phyloP scores from a whole-genome alignment of 257 asterid species.

The Ocimum tenuiflorum region DNA sequence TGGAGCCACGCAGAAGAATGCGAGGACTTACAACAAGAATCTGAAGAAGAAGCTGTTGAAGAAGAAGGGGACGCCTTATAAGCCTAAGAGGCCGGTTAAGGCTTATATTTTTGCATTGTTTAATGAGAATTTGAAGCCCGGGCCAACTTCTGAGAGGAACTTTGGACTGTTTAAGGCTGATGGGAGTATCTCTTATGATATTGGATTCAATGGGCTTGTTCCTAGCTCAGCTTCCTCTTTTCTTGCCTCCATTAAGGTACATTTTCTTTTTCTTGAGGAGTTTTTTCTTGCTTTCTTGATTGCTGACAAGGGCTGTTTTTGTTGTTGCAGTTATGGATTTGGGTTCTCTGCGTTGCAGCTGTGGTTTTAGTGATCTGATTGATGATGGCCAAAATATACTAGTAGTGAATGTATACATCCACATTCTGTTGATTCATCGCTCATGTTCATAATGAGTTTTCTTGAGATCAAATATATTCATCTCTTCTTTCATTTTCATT shows the following conservation, averaged over 20 bases:
- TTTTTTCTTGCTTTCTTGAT: background rate
- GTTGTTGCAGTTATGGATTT: slow-evolving; percentile 13
- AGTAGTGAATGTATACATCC: background rate
- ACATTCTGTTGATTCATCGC: background rate
- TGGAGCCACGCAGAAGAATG: slow-evolving; percentile 53
- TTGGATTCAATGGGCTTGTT: slow-evolving; percentile 65
- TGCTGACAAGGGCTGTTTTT: background rate
- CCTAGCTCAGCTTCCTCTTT: slow-evolving; percentile 40
- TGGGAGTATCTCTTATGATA: slow-evolving; percentile 58
- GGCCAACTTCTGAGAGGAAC: slow-evolving; percentile 80
- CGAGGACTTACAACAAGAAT: slow-evolving; percentile 50
- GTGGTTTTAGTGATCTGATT: slow-evolving; percentile 23
- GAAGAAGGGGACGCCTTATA: slow-evolving; percentile 72
- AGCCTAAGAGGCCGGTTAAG: slow-evolving; percentile 48
- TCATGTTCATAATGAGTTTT: slow-evolving; percentile 1
- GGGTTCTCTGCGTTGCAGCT: slow-evolving; percentile 15
- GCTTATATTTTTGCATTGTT: slow-evolving; percentile 75
- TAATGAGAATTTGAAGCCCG: slow-evolving; percentile 65
- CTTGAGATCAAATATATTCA: background rate
- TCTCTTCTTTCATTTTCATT: background rate
- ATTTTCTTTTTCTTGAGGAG: background rate
- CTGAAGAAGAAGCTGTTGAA: slow-evolving; percentile 39
- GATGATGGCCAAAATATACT: background rate
- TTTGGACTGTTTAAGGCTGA: slow-evolving; percentile 78
- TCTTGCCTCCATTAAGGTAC: slow-evolving; percentile 33